Base-by-base conservation (phyloP, 225 moss, liverwort and hornwort species). In the Marchantia paleacea region DNA sequence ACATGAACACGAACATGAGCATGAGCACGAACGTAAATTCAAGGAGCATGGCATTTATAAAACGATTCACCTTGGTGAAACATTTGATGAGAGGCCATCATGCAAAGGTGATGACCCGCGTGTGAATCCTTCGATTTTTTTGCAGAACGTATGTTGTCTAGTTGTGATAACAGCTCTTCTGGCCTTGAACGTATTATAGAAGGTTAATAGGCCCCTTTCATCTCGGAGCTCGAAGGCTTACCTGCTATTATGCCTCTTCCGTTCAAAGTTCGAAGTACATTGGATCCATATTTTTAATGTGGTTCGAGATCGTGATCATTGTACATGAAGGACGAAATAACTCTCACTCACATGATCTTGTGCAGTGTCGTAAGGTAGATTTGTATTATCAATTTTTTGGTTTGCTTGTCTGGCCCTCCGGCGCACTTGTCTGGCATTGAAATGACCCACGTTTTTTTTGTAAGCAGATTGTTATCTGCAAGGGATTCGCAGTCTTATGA, bases 401-500 rank as follows among this genome's bases (percentile, higher is more conserved):
- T 39, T 47, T 47, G 47, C 20, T 49, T 71, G 19, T 22, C 20
- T 11, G 22, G 15, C 4, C 18, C 62, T 69, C 28, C 3, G 39
- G 22, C 49, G 8, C 31, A 20, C 49, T 10, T 8, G 3, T 50
- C 20, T 69, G 15, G 9, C 20, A 19, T 7, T 71, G 71, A 20
- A 49, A 0, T 71, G 30, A 71, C 12, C 12, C 52, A 53, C 5
- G 58, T 58, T 52, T 74, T 25, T 24, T 5, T 25, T 55, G 55
- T 24, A 15, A 28, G n/a, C 55, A 75, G 75, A 55, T 28, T 75
- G 75, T 55, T 55, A 75, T 55, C 29, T 29, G 30, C 25, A 75
- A 15, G 54, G 57, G 75, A 47, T 75, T 19, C 54, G 55, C 11
- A 75, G 9, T 26, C 2, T 57, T 8, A 75, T 54, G 75, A 25